Percentiles rank a stretch among this genome's conserved stretches.
phyloP scores from a whole-genome alignment of 2,329 filamentous ascomycete species.

The Rhexocercosporidium sp. region DNA sequence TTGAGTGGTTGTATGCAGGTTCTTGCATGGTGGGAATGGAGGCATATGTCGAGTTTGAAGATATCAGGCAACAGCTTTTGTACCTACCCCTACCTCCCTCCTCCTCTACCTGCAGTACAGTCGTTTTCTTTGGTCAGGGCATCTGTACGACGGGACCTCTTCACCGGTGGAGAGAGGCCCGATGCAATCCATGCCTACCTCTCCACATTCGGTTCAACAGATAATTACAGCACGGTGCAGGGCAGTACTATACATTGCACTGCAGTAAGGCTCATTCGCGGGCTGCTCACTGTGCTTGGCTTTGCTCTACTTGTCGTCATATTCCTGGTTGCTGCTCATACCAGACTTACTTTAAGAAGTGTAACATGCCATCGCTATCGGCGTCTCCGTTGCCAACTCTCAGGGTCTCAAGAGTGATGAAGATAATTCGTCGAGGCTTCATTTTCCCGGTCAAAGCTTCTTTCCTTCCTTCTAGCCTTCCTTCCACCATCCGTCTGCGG shows the following conservation, averaged over 20 bases:
- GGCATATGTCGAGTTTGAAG: not conserved
- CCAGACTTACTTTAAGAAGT: not conserved
- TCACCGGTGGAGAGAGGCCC: not conserved
- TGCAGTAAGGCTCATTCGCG: not conserved
- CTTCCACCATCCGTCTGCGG: not conserved
- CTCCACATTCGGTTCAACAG: not conserved
- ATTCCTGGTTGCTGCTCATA: not conserved
- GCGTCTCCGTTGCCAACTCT: conserved; percentile 3
- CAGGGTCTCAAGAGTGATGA: not conserved
- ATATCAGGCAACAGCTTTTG: conserved; percentile 8
- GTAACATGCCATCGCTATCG: conserved; percentile 10
- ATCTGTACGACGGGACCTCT: no score
- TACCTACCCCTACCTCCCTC: conserved; percentile 1
- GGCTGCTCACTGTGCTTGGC: not conserved
- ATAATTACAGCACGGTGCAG: not conserved
- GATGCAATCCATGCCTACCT: conserved; percentile 2
- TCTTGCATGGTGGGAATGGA: not conserved
- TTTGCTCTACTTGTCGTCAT: not conserved
- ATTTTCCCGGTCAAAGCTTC: not conserved
- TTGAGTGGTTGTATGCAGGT: not conserved
- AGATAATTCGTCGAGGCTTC: not conserved
- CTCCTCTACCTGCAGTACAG: not conserved
- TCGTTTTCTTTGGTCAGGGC: not conserved
- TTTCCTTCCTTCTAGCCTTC: not conserved
- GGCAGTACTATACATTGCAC: not conserved